Conservation (phyloP, 306 rosid genomes). For the Geum urbanum region DNA sequence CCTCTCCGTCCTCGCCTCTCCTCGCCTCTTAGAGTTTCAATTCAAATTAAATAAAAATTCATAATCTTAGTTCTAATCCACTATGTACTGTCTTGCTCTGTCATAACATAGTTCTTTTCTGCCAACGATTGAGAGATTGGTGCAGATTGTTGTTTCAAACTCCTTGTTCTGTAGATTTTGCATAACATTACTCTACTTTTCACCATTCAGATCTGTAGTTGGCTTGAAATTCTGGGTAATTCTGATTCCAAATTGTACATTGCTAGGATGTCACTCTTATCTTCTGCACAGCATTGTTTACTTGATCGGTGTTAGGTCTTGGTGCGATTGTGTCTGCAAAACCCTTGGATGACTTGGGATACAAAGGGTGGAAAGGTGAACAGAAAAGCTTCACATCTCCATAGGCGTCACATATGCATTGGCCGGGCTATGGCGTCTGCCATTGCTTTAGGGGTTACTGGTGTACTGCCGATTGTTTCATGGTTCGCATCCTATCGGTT, state of each 20-base stretch:
- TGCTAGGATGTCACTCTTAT: conserved; percentile 77
- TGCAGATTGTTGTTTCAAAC: no score
- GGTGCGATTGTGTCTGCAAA: conserved; percentile 86
- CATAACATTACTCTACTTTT: neutral
- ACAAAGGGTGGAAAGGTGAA: conserved; percentile 82
- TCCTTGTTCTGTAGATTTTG: no score
- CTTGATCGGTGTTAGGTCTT: conserved; percentile 79
- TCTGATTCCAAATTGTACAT: conserved; percentile 24
- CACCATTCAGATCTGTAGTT: conserved; percentile 3
- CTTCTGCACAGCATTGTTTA: conserved; percentile 55
- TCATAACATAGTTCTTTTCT: no score
- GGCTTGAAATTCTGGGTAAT: conserved; percentile 13
- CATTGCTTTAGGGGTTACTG: conserved; percentile 75
- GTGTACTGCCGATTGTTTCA: conserved; percentile 86
- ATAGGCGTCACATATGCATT: conserved; percentile 71
- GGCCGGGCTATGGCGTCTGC: conserved; percentile 99
- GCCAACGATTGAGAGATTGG: no score
- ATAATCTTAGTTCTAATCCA: no score
- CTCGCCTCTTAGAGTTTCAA: no score
- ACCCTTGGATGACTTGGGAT: conserved; percentile 84
- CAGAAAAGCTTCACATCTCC: conserved; percentile 70
- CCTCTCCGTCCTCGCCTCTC: no score
- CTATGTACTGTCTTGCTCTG: no score
- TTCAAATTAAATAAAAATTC: no score
- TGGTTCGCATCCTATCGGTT: conserved; percentile 97